Percentiles rank a stretch among this genome's conserved stretches.
phyloP scores from a whole-genome alignment of 2,329 filamentous ascomycete species.

The Fusarium citri region DNA sequence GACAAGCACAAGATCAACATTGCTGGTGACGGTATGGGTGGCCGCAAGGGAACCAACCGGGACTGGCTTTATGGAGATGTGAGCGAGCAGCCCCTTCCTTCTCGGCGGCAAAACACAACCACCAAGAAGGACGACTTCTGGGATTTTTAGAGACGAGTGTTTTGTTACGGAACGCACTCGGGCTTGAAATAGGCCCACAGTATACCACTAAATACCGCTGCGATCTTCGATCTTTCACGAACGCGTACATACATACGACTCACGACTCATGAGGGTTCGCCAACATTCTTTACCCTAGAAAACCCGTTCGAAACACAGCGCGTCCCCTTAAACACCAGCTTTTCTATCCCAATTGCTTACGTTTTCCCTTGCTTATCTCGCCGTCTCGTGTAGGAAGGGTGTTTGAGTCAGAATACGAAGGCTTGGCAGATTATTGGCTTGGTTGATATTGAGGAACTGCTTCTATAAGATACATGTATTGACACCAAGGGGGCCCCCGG shows the following conservation, averaged over 20 bases:
- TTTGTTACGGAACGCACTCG: constrained; percentile 7
- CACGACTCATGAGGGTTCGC: constrained; percentile 21
- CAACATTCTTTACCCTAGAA: constrained; percentile 23
- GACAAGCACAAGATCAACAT: constrained; percentile 53
- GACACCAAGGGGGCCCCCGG: constrained; percentile 20
- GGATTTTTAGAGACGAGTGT: constrained; percentile 56
- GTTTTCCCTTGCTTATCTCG: constrained; percentile 20
- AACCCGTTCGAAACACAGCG: constrained; percentile 12
- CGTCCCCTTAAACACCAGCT: not conserved
- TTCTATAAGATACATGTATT: constrained; percentile 7
- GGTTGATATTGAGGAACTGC: not conserved
- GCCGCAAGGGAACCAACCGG: constrained; percentile 64
- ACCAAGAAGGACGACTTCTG: constrained; percentile 58
- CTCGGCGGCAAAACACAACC: constrained; percentile 50
- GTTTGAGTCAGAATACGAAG: constrained; percentile 17
- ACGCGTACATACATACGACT: constrained; percentile 13
- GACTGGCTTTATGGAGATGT: constrained; percentile 57
- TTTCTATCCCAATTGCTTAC: constrained; percentile 6
- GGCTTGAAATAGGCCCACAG: not conserved
- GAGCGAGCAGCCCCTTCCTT: constrained; percentile 53
- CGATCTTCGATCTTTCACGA: not conserved
- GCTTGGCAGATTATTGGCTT: constrained; percentile 1
- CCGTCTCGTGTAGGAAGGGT: constrained; percentile 20
- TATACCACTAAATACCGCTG: not conserved
- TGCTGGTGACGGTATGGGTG: constrained; percentile 74